These are phyloP conservation scores for Cryphonectria parasitica DNA, from an alignment of 2,329 filamentous ascomycete genomes.

Conservation along the genomic window DNA sequence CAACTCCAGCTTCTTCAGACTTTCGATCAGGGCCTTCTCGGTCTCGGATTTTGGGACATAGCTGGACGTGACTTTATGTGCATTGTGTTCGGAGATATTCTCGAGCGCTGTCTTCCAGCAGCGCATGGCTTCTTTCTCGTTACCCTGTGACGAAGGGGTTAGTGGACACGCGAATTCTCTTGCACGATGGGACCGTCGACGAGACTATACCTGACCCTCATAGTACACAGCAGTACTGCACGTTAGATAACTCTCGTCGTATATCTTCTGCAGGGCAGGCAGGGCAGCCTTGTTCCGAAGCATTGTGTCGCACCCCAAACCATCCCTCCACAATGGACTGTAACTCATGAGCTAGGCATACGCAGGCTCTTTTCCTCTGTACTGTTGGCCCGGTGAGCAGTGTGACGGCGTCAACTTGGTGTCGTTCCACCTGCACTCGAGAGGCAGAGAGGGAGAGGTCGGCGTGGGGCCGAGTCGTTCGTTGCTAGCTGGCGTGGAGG, in stretches of 20 bases:
- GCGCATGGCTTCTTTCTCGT: constrained; percentile 86
- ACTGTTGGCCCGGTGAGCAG: neutral
- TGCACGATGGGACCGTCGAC: neutral
- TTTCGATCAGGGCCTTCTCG: constrained; percentile 80
- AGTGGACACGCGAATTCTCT: neutral
- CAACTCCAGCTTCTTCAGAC: constrained; percentile 78
- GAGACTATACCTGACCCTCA: constrained; percentile 75
- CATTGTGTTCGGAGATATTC: constrained; percentile 85
- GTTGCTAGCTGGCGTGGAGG: neutral
- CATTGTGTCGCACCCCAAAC: constrained; percentile 46
- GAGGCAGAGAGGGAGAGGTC: too few relatives aligned
- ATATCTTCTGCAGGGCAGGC: constrained; percentile 90
- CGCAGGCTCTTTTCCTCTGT: constrained; percentile 2
- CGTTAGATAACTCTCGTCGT: constrained; percentile 93
- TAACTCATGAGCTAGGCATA: constrained; percentile 20
- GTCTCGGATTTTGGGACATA: constrained; percentile 78
- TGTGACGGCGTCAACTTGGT: neutral
- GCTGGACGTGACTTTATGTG: constrained; percentile 70
- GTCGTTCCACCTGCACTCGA: neutral
- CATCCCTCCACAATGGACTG: constrained; percentile 15
- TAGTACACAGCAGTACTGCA: constrained; percentile 97
- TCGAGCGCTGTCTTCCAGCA: constrained; percentile 90
- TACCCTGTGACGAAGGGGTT: constrained; percentile 61
- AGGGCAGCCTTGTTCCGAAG: constrained; percentile 56
- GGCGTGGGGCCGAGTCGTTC: neutral